These are phyloP conservation scores for Pythium coloratum DNA, from an alignment of 352 stramenopile species.

Conservation along the genomic window DNA sequence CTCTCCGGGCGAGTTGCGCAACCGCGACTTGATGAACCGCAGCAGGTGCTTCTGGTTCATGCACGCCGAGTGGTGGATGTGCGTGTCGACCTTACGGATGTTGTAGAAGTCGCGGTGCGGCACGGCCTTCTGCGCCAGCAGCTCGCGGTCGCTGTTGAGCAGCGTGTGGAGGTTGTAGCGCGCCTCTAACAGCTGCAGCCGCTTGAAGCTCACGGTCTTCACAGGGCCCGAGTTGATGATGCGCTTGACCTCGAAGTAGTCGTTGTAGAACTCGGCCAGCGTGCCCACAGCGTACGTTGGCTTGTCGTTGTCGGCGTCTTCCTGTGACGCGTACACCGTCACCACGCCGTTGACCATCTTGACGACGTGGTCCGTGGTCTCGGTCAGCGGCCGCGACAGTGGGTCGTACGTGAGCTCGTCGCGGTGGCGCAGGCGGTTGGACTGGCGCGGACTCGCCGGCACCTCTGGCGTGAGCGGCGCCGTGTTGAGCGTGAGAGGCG, in stretches of 20 bases:
- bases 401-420: conserved; percentile 78
- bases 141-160: conserved; percentile 95
- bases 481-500: conserved; percentile 38
- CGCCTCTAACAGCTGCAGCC: conserved; percentile 87
- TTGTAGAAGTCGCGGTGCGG: conserved; percentile 99
- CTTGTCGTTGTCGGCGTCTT: conserved; percentile 22
- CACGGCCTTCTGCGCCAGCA: conserved; percentile 94
- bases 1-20: conserved; percentile 83
- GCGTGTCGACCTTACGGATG: conserved; percentile 98
- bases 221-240: conserved; percentile 88
- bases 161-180: conserved; percentile 96
- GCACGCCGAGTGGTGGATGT: conserved; percentile 97
- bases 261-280: conserved; percentile 68
- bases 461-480: conserved; percentile 19
- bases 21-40: conserved; percentile 87
- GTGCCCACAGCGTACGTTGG: conserved; percentile 43
- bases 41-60: conserved; percentile 97
- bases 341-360: conserved; percentile 66
- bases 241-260: conserved; percentile 81
- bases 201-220: conserved; percentile 87
- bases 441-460: conserved; percentile 40
- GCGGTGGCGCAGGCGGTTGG: conserved; percentile 52
- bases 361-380: conserved; percentile 51
- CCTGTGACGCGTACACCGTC: conserved; percentile 36
- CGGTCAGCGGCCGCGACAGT: conserved; percentile 39